Evolutionary conservation across 306 rosid genomes (phyloP).

Genomic region (Bauhinia variegata): DNA sequence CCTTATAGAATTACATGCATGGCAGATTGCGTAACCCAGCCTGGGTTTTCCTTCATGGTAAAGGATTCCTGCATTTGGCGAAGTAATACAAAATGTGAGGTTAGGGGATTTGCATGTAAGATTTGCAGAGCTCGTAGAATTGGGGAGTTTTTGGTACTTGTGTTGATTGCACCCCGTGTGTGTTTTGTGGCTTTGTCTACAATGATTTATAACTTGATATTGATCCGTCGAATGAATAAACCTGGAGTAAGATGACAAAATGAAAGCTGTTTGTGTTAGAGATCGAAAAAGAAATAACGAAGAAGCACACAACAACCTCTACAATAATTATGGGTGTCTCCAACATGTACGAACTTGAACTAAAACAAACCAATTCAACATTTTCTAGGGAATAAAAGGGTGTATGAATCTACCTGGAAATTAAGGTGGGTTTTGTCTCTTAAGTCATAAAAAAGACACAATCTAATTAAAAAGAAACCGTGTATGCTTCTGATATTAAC

Average conservation of each 20-base stretch:
- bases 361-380: constrained; percentile 43
- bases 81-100: constrained; percentile 51
- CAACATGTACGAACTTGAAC: constrained; percentile 45
- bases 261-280: constrained; percentile 42
- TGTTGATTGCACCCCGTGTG: constrained; percentile 37
- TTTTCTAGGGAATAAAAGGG: constrained; percentile 62
- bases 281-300: constrained; percentile 32
- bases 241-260: constrained; percentile 39
- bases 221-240: constrained; percentile 14
- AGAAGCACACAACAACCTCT: constrained; percentile 42
- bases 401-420: constrained; percentile 93
- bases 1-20: constrained; percentile 32
- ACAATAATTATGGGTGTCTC: constrained; percentile 43
- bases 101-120: constrained; percentile 37
- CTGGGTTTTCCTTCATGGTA: constrained; percentile 49
- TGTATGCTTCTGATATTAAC: constrained; percentile 12
- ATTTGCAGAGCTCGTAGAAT: constrained; percentile 17
- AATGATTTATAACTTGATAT: too few species aligned
- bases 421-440: constrained; percentile 85
- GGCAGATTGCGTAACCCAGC: constrained; percentile 43
- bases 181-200: neutral
- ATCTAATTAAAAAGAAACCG: constrained; percentile 47
- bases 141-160: too few species aligned
- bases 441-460: constrained; percentile 56
- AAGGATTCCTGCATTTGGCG: constrained; percentile 62